A percentile compares a stretch with the other conserved stretches of the same genome.
These are phyloP conservation scores for Oryza meyeriana DNA, from an alignment of 176 grass and related monocot genomes.

Conservation along the genomic window DNA sequence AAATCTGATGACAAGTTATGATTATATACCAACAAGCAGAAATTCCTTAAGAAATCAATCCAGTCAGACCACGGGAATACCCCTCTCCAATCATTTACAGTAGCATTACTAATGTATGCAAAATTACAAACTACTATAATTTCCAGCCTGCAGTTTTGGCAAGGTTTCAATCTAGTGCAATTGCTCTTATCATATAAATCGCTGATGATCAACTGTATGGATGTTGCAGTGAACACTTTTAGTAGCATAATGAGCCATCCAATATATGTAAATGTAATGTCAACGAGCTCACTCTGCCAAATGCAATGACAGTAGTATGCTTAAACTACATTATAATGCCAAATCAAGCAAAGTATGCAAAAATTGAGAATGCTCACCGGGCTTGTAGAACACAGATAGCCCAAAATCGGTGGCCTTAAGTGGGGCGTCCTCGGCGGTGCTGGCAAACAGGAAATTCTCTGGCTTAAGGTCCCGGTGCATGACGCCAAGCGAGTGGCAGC, in stretches of 20 bases:
- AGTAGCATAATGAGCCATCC: not conserved
- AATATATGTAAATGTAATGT: slow-evolving; percentile 13
- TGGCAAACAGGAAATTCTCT: slow-evolving; percentile 94
- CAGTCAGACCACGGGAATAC: not conserved
- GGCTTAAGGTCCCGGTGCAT: slow-evolving; percentile 97
- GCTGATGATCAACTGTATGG: not conserved
- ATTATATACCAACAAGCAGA: not conserved
- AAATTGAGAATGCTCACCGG: slow-evolving; percentile 39
- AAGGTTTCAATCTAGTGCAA: not conserved
- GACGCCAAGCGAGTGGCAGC: slow-evolving; percentile 90
- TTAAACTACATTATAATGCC: not conserved
- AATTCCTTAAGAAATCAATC: not conserved
- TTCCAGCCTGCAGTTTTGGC: not conserved
- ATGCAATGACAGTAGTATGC: not conserved
- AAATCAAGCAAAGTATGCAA: not conserved
- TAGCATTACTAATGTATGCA: not conserved
- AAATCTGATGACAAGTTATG: not conserved
- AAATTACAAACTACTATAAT: not conserved
- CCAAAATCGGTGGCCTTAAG: slow-evolving; percentile 98
- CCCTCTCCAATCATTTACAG: not conserved
- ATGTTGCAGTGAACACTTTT: not conserved
- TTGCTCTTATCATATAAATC: not conserved
- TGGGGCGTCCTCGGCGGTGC: slow-evolving; percentile 64
- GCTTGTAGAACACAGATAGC: slow-evolving; percentile 89
- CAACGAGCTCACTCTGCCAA: not conserved